Percentiles rank a stretch among this genome's conserved stretches.
These are phyloP conservation scores for Cytidiella melzeri DNA, from an alignment of 768 basidiomycete species.

Conservation along the genomic window DNA sequence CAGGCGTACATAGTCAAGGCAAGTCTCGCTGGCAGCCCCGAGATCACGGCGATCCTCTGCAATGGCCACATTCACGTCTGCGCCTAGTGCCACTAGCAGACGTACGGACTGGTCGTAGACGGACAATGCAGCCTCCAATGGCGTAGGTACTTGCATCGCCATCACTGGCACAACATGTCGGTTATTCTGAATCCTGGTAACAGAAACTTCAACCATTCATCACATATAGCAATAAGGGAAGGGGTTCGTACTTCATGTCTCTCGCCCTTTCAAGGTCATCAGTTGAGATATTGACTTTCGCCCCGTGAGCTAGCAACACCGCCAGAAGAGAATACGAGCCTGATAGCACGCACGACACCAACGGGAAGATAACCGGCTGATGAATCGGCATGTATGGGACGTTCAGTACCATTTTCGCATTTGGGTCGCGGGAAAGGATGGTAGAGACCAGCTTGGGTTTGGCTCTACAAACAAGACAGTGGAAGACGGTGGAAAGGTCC, in stretches of 20 bases:
- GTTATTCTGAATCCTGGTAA: neutral
- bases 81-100: constrained; percentile 25
- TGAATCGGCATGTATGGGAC: constrained; percentile 15
- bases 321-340: constrained; percentile 23
- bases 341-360: constrained; percentile 21
- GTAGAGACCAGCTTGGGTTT: constrained; percentile 22
- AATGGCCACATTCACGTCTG: constrained; percentile 16
- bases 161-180: neutral
- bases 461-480: constrained; percentile 19
- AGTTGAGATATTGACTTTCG: constrained; percentile 18
- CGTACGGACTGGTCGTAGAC: constrained; percentile 20
- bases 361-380: constrained; percentile 16
- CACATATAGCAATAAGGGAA: too few species aligned
- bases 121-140: constrained; percentile 23
- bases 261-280: constrained; percentile 23
- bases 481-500: constrained; percentile 25
- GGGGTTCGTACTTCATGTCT: constrained; percentile 15
- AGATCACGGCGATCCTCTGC: neutral
- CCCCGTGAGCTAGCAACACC: constrained; percentile 25
- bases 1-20: constrained; percentile 21
- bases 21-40: neutral
- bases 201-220: neutral
- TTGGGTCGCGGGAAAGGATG: constrained; percentile 24
- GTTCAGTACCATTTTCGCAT: constrained; percentile 25
- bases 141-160: constrained; percentile 8